Percentiles rank a stretch among this genome's conserved stretches.
These are phyloP conservation scores for Microdochium bolleyi DNA, from an alignment of 2,329 filamentous ascomycete species.

Conservation along the genomic window DNA sequence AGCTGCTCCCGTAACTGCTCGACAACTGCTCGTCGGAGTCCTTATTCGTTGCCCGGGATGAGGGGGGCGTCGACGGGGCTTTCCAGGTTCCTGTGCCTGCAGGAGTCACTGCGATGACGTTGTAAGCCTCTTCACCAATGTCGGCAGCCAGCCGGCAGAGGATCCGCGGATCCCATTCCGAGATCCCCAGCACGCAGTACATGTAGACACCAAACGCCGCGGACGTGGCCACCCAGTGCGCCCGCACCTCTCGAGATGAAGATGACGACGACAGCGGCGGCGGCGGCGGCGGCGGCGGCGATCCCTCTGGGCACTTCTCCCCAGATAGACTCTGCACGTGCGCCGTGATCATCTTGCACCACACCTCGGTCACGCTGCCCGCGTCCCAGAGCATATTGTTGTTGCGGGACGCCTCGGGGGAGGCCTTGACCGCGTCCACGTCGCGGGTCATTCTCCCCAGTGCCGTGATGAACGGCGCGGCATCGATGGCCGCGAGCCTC, in stretches of 20 bases:
- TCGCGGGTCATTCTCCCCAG: not conserved
- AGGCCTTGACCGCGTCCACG: not conserved
- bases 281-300: no score
- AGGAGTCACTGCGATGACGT: no score
- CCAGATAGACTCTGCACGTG: not conserved
- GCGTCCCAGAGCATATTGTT: not conserved
- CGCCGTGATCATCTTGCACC: not conserved
- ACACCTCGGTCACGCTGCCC: not conserved
- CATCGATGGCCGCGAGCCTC: not conserved
- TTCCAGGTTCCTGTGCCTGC: no score
- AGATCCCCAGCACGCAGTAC: not conserved
- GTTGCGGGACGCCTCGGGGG: not conserved
- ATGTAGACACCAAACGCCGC: not conserved
- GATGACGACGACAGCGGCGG: not conserved
- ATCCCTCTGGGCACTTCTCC: not conserved
- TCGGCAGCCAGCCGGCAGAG: not conserved
- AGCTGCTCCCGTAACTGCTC: no score
- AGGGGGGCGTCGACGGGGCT: no score
- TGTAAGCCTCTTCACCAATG: not conserved
- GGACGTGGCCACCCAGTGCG: not conserved
- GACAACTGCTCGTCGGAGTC: no score
- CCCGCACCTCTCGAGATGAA: not conserved
- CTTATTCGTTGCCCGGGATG: no score
- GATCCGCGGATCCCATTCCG: not conserved
- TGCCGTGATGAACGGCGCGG: not conserved